Conservation (phyloP, 352 stramenopile genomes). For the Phytopythium kandeliae region DNA sequence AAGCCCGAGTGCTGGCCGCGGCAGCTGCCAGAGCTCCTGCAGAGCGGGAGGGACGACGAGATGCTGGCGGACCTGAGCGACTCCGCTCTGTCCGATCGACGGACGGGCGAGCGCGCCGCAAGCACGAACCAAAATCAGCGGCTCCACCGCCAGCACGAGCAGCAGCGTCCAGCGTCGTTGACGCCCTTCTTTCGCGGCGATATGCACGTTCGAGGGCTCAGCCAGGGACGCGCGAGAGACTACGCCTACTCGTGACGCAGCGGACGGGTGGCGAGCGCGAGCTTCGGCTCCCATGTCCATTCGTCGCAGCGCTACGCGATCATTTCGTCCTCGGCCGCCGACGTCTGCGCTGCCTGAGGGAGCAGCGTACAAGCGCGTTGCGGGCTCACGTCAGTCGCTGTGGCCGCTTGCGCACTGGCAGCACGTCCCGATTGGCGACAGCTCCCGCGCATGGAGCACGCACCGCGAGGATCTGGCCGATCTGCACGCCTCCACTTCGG, state of each 20-base stretch:
- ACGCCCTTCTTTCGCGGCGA: slow-evolving; percentile 72
- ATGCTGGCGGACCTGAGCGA: slow-evolving; percentile 25
- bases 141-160: slow-evolving; percentile 17
- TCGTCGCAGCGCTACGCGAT: slow-evolving; percentile 12
- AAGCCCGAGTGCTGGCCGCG: slow-evolving; percentile 7
- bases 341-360: slow-evolving; percentile 19
- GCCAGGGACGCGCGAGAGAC: slow-evolving; percentile 37
- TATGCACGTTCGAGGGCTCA: slow-evolving; percentile 49
- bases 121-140: slow-evolving; percentile 15
- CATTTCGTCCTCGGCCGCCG: slow-evolving; percentile 28
- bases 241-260: slow-evolving; percentile 22
- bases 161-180: slow-evolving; percentile 17
- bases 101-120: background rate
- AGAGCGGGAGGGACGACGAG: slow-evolving; percentile 6
- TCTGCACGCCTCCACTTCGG: slow-evolving; percentile 48
- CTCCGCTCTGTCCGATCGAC: slow-evolving; percentile 7
- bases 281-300: too few species aligned
- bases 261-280: too few species aligned
- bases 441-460: background rate
- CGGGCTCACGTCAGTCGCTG: background rate
- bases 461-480: slow-evolving; percentile 65
- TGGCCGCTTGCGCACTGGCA: too few species aligned
- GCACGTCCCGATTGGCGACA: too few species aligned
- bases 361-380: background rate
- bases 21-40: slow-evolving; percentile 16